Base-by-base conservation (phyloP, 495 filamentous ascomycete species). In the Trichoderma erinaceum region DNA sequence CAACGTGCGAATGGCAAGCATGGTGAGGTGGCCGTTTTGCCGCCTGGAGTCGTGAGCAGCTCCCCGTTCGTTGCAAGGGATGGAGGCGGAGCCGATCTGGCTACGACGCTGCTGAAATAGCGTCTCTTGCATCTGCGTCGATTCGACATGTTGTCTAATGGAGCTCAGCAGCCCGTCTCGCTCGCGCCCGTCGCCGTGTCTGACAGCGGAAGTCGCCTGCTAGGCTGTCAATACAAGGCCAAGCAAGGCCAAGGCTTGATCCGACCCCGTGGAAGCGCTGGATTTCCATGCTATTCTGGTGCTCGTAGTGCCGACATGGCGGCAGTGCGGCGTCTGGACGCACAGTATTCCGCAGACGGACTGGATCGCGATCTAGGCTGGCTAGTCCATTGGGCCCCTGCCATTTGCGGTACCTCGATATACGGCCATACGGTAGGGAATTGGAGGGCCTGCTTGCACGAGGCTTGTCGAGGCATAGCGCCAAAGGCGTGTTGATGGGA, bases 341-440 rank as follows among this genome's bases (percentile, higher is more conserved):
- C 21, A 56, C 56, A 61, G 56, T 61, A 29, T 61, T 32, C 25
- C 56, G 16, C 27, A 61, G 23, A 18, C 15, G 56, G 56, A 61
- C 56, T 27, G 56, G 56, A 61, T 61, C 56, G 56, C 23, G 56
- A 61, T 61, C 25, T 61, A 21, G 23, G 25, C n/a, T 32, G 25
- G 25, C 10, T 38, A 38, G 35, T 38, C 35, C 35, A 38, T 7
- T 38, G 35, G 35, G 35, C 35, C 35, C 35, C 35, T 38, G 35
- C 35, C 35, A 38, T 29, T 2, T 38, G 5, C 35, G 35, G 35
- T 38, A 38, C 35, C 35, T 38, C 35, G 35, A 38, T 38, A 38
- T 38, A 38, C 35, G 35, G 35, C 35, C 35, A 38, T 2, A 38
- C 35, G 8, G 35, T 5, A 6, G 2, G 32, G 2, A 35, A 6